phyloP scores from a whole-genome alignment of 257 asterid species.

The Echites panduratus region DNA sequence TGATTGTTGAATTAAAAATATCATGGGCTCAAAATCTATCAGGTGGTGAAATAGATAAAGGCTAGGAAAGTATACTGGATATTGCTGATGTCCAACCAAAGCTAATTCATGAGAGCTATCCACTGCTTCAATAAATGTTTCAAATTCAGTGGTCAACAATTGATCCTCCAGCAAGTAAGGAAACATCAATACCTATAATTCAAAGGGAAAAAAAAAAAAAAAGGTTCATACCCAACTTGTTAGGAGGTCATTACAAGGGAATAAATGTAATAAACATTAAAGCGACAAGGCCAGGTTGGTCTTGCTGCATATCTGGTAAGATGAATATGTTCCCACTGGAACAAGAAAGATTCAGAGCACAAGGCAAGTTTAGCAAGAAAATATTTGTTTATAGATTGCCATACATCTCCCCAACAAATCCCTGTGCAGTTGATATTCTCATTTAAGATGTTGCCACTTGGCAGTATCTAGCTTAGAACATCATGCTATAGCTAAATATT shows the following conservation, averaged over 20 bases:
- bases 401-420: slow-evolving; percentile 1
- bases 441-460: not conserved
- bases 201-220: not conserved
- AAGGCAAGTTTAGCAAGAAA: not conserved
- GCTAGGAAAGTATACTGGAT: slow-evolving; percentile 56
- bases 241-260: slow-evolving; percentile 1
- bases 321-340: not conserved
- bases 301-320: not conserved
- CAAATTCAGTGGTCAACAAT: slow-evolving; percentile 62
- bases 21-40: slow-evolving; percentile 17
- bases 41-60: slow-evolving; percentile 12
- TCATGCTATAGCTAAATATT: not conserved
- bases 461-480: not conserved
- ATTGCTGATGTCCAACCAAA: slow-evolving; percentile 82
- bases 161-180: slow-evolving; percentile 85
- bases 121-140: slow-evolving; percentile 74
- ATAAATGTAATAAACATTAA: not conserved
- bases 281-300: not conserved
- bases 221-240: not conserved
- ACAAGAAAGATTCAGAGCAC: not conserved
- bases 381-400: not conserved
- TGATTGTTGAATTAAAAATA: slow-evolving; percentile 16
- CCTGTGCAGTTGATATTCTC: not conserved
- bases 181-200: slow-evolving; percentile 71
- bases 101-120: slow-evolving; percentile 84